Evolutionary conservation across 129 eudicot genomes (phyloP).

Genomic region (Arctium minus): DNA sequence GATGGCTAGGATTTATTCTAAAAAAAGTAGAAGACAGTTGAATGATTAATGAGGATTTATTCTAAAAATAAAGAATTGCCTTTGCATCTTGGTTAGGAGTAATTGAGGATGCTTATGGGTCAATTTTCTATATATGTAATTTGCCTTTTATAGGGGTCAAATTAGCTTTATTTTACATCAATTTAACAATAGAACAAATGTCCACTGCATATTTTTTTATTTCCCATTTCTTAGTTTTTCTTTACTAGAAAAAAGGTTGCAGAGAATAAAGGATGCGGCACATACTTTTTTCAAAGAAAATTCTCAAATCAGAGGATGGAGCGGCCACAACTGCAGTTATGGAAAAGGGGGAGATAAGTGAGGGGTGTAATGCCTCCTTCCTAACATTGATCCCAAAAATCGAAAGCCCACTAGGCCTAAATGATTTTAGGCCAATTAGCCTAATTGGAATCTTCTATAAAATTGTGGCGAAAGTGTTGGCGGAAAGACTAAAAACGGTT

Average conservation of each 20-base stretch:
- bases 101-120: neutral
- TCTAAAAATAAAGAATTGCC: slow-evolving; percentile 16
- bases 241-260: slow-evolving; percentile 8
- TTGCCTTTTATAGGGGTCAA: slow-evolving; percentile 19
- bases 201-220: slow-evolving; percentile 1
- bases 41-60: slow-evolving; percentile 22
- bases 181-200: slow-evolving; percentile 1
- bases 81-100: slow-evolving; percentile 14
- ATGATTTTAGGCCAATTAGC: no score
- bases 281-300: no score
- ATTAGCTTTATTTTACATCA: slow-evolving; percentile 1
- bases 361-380: no score
- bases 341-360: no score
- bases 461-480: no score
- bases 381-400: no score
- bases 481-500: no score
- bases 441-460: no score
- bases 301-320: no score
- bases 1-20: no score
- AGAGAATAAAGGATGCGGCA: neutral
- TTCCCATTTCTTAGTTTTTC: slow-evolving; percentile 1
- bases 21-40: slow-evolving; percentile 8
- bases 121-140: neutral
- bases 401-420: no score
- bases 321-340: no score